Base-by-base conservation (phyloP, 805 yeast species). In the Wickerhamomyces sydowiorum region DNA sequence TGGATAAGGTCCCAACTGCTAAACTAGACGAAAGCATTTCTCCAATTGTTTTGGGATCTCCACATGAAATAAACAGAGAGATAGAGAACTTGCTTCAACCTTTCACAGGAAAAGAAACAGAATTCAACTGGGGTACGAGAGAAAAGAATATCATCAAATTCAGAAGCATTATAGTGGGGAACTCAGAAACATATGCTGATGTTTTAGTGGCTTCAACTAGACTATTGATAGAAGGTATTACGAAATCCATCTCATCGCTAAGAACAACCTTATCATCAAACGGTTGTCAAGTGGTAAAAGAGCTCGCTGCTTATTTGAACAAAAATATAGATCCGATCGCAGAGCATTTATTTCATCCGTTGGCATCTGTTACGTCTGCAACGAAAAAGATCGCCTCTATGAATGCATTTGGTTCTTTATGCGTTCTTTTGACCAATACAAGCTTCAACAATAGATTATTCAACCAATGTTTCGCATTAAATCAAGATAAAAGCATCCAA, bases 31-130 rank as follows among this genome's bases (percentile, higher is more conserved):
- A 40, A 1, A 27, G 48, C 2, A 19, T 56, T 8, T 29, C 20
- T 1, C 51, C 58, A 5, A 36, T 51, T 0, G 4, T 21, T 1
- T 21, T 50, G 1, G 15, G 42, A 8, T 46, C 54, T 0, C 39
- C 45, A 3, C 42, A 47, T 7, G 59, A 58, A 7, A 23, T 67
- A 14, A 25, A 38, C 10, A 52, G 49, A 36, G 65, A 62, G 32
- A 39, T 63, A 17, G 63, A 55, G 25, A 35, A 42, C 4, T 36
- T 65, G 7, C 40, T 59, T 20, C 8, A 47, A 7, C 67, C 70
- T 6, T 89, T 91, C 52, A 74, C 70, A 8, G 84, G 82, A 70
- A 69, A 82, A 53, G 99, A 93, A 59, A 84, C 95, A 0, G 99
- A 93, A 56, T 72, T 73, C 44, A 93, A 93, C 57, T 93, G 99